Evolutionary conservation across 192 early-diverging fungal genomes (phyloP).

Genomic region (Pecoramyces ruminantium): DNA sequence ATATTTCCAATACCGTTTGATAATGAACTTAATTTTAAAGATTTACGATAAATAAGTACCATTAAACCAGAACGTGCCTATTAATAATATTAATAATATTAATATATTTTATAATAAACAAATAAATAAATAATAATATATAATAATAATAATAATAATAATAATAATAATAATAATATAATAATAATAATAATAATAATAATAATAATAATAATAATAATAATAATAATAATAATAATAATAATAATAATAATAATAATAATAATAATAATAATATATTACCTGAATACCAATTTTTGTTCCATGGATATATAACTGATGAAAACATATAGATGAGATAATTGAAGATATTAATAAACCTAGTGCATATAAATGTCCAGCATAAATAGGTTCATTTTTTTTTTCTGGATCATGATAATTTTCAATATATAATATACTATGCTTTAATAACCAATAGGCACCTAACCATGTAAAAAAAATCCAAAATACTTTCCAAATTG

Average conservation of each 20-base stretch:
- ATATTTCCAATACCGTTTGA: slow-evolving; percentile 48
- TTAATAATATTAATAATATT: neutral
- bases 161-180: too few species aligned
- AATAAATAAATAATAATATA: too few species aligned
- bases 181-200: too few species aligned
- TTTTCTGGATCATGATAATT: slow-evolving; percentile 14
- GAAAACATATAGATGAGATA: slow-evolving; percentile 14
- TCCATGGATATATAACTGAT: slow-evolving; percentile 20
- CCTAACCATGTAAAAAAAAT: slow-evolving; percentile 40
- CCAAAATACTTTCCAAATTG: slow-evolving; percentile 16
- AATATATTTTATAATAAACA: too few species aligned
- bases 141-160: slow-evolving; percentile 16
- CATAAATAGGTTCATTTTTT: slow-evolving; percentile 6
- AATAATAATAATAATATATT: too few species aligned
- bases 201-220: too few species aligned
- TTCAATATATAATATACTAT: slow-evolving; percentile 1
- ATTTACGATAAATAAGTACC: slow-evolving; percentile 58
- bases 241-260: too few species aligned
- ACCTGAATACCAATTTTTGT: slow-evolving; percentile 10
- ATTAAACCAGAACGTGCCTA: slow-evolving; percentile 55
- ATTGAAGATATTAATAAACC: slow-evolving; percentile 29
- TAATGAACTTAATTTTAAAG: slow-evolving; percentile 36
- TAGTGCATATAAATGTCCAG: slow-evolving; percentile 33
- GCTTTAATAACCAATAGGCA: slow-evolving; percentile 26
- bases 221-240: too few species aligned